These are phyloP conservation scores for Penicillium longicatenatum DNA, from an alignment of 495 filamentous ascomycete genomes.

Conservation along the genomic window DNA sequence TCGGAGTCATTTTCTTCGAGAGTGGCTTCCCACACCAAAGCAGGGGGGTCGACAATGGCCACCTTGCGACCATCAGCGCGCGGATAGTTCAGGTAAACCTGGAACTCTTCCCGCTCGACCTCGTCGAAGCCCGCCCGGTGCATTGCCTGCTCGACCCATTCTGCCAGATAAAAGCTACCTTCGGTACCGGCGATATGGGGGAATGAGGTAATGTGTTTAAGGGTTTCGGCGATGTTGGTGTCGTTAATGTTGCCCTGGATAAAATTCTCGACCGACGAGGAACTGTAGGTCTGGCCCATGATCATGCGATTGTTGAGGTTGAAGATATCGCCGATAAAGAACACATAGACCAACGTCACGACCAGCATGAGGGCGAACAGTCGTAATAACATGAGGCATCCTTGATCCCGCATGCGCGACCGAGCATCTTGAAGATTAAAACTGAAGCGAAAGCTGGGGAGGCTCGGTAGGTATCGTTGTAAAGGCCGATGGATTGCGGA, in stretches of 20 bases:
- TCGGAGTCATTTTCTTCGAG: constrained; percentile 76
- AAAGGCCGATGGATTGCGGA: constrained; percentile 59
- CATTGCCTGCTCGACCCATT: constrained; percentile 79
- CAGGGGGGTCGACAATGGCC: constrained; percentile 73
- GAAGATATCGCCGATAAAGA: constrained; percentile 84
- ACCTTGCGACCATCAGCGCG: constrained; percentile 74
- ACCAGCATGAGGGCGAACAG: constrained; percentile 75
- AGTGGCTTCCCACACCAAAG: constrained; percentile 74
- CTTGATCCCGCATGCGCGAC: constrained; percentile 34
- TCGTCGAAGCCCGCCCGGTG: constrained; percentile 67
- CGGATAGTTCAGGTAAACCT: constrained; percentile 93
- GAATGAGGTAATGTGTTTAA: constrained; percentile 72
- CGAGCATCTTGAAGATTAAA: constrained; percentile 35
- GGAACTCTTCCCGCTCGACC: constrained; percentile 71
- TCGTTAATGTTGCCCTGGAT: constrained; percentile 69
- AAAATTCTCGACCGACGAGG: constrained; percentile 67
- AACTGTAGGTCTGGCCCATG: constrained; percentile 48
- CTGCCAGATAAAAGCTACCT: constrained; percentile 79
- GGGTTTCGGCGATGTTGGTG: constrained; percentile 65
- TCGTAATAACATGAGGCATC: constrained; percentile 66
- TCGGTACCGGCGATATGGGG: constrained; percentile 90
- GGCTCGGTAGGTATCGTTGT: constrained; percentile 49
- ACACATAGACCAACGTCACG: constrained; percentile 71
- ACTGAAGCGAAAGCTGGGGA: constrained; percentile 44
- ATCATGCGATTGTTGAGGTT: constrained; percentile 47